Evolutionary conservation across 768 basidiomycete species (phyloP), one percentile per base, ranked within the genome.

Genomic region (Royoungia palumana): DNA sequence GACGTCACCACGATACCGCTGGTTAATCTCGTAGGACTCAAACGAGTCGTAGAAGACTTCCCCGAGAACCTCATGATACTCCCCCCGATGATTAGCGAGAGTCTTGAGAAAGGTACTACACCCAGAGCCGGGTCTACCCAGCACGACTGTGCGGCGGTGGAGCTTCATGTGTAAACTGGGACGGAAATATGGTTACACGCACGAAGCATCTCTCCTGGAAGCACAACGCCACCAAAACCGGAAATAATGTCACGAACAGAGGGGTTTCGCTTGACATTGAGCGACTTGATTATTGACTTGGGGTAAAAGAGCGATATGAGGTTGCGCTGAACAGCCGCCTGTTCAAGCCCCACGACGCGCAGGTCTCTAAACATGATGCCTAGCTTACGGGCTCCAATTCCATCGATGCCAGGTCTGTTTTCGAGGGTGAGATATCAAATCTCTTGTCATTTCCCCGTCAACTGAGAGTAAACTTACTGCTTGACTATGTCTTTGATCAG

Each of bases 191-290:
- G 16, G 70, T n/a, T 4, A 73, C 71, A 76, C 74, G 55, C 57
- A 82, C 89, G 71, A 27, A 87, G 74, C 88, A 90, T 88, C 68
- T 89, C 85, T 13, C 85, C 85, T 0, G 83, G 78, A 4, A 77
- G 73, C 12, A 88, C 73, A 2, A 80, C 72, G 9, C 85, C 87
- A 35, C 84, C 80, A 50, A 89, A 82, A 13, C 72, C 76, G n/a
- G 73, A 70, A 30, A 90, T 68, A 41, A 89, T 85, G 49, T 75
- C 77, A 11, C 81, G 75, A 6, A 84, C 65, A 3, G 81, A 78
- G 3, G 88, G 87, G 43, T 85, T 82, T 19, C 79, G 73, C 6
- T 72, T 48, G 4, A 68, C 69, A 22, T 74, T 72, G 5, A 81
- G 57, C 14, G 66, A 63, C 32, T 63, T 63, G 22, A 71, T 28